phyloP scores from a whole-genome alignment of 2,329 filamentous ascomycete genomes.

The Purpureocillium takamizusanense region DNA sequence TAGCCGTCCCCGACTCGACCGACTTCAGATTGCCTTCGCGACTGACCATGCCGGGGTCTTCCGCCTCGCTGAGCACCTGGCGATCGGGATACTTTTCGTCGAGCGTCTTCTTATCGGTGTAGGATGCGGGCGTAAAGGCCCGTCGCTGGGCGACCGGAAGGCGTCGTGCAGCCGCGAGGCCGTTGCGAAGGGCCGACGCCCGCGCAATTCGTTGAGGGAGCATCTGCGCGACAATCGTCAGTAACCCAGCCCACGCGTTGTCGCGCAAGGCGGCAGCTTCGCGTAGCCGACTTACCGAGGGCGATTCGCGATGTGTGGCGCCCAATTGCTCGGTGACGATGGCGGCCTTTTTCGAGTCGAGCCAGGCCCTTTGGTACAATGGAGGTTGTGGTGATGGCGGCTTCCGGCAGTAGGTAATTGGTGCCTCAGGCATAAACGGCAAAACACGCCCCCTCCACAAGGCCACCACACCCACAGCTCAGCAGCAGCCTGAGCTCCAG shows the following conservation, averaged over 20 bases:
- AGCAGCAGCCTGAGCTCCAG: too few relatives aligned
- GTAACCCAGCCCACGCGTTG: neutral
- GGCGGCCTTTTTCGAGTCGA: slow-evolving; percentile 1
- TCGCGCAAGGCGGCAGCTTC: too few relatives aligned
- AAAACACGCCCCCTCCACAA: too few relatives aligned
- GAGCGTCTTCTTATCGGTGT: slow-evolving; percentile 34
- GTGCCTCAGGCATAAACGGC: slow-evolving; percentile 23
- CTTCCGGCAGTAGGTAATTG: neutral
- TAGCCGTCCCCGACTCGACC: neutral
- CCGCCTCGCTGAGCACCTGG: slow-evolving; percentile 41
- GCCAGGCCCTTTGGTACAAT: neutral
- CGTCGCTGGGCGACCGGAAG: slow-evolving; percentile 47
- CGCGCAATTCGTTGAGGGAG: slow-evolving; percentile 50
- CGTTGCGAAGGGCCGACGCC: slow-evolving; percentile 33
- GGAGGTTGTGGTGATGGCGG: slow-evolving; percentile 22
- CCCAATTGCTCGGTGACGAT: slow-evolving; percentile 24
- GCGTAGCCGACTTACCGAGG: slow-evolving; percentile 16
- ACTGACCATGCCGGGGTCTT: slow-evolving; percentile 60
- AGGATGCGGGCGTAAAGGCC: slow-evolving; percentile 42
- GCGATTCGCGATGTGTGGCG: slow-evolving; percentile 19
- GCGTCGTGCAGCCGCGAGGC: slow-evolving; percentile 36
- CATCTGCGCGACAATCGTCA: slow-evolving; percentile 36
- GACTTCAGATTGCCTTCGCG: neutral
- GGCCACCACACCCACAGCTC: too few relatives aligned
- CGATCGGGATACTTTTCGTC: slow-evolving; percentile 45